Evolutionary conservation across 768 basidiomycete genomes (phyloP).

Genomic region (Boletellus ananiceps): DNA sequence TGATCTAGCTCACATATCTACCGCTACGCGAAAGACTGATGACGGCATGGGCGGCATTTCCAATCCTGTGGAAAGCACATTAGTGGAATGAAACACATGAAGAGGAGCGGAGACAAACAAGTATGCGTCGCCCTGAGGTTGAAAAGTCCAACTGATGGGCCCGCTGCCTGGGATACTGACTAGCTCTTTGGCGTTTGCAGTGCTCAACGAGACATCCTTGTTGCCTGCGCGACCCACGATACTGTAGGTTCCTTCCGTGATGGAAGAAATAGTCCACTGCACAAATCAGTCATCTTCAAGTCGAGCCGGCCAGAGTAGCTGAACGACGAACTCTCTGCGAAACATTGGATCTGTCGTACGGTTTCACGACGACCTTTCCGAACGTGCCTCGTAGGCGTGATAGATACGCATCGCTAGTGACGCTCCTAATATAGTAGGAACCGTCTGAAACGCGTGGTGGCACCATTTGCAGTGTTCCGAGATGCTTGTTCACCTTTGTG

Average conservation of each 20-base stretch:
- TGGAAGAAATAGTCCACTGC: not conserved
- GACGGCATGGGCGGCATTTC: not conserved
- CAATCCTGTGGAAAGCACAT: not conserved
- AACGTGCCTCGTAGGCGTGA: not conserved
- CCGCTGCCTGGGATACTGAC: not conserved
- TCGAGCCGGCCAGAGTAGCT: no score
- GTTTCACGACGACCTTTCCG: not conserved
- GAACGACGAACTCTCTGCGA: not conserved
- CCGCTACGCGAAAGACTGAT: not conserved
- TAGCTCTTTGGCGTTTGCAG: not conserved
- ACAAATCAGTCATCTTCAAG: no score
- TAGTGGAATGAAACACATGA: not conserved
- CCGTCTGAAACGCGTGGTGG: not conserved
- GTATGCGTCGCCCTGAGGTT: not conserved
- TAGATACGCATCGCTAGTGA: not conserved
- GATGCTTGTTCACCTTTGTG: not conserved
- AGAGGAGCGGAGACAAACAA: not conserved
- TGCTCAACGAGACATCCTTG: not conserved
- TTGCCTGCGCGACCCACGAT: not conserved
- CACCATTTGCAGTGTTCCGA: no score
- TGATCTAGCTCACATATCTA: not conserved
- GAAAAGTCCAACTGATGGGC: not conserved
- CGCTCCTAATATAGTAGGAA: not conserved
- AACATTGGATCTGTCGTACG: not conserved
- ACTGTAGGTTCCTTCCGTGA: not conserved